Percentiles rank a stretch among this genome's conserved stretches.
phyloP scores from a whole-genome alignment of 441 rosid species.

The Arabidopsis hybrid region DNA sequence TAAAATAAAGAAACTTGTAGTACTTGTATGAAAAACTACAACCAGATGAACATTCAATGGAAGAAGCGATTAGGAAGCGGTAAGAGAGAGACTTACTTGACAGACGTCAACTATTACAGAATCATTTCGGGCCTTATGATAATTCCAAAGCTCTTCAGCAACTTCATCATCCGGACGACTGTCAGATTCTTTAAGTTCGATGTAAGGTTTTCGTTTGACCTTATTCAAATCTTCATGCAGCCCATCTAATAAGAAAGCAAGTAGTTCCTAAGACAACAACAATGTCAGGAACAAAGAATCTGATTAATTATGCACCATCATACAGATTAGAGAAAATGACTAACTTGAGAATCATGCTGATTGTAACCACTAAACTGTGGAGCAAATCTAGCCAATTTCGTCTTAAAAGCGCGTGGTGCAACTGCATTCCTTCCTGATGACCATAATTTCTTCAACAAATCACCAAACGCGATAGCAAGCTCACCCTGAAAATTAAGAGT shows the following conservation, averaged over 20 bases:
- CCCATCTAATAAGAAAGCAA: constrained; percentile 77
- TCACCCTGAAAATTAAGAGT: constrained; percentile 65
- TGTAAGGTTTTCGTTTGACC: constrained; percentile 70
- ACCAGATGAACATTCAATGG: constrained; percentile 41
- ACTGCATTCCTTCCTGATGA: constrained; percentile 57
- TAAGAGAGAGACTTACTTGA: constrained; percentile 54
- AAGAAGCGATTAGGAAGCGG: constrained; percentile 23
- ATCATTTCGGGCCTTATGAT: constrained; percentile 75
- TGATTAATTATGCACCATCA: no score
- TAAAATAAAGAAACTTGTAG: constrained; percentile 19
- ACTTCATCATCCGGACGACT: constrained; percentile 70
- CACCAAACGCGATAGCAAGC: constrained; percentile 79
- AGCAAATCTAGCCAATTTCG: constrained; percentile 77
- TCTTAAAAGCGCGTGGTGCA: constrained; percentile 71
- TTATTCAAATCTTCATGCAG: constrained; percentile 78
- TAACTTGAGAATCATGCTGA: constrained; percentile 85
- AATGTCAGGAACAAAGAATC: no score
- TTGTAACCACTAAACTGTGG: constrained; percentile 85
- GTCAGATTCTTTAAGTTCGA: constrained; percentile 65
- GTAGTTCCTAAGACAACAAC: constrained; percentile 56
- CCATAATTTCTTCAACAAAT: constrained; percentile 65
- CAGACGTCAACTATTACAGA: constrained; percentile 73
- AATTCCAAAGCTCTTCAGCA: constrained; percentile 68
- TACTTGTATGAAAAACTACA: constrained; percentile 7
- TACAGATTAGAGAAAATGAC: constrained; percentile 33